Percentiles rank a stretch among this genome's conserved stretches.
These are phyloP conservation scores for Stereum hirsutum DNA, from an alignment of 1,284 basidiomycete genomes.

Conservation along the genomic window DNA sequence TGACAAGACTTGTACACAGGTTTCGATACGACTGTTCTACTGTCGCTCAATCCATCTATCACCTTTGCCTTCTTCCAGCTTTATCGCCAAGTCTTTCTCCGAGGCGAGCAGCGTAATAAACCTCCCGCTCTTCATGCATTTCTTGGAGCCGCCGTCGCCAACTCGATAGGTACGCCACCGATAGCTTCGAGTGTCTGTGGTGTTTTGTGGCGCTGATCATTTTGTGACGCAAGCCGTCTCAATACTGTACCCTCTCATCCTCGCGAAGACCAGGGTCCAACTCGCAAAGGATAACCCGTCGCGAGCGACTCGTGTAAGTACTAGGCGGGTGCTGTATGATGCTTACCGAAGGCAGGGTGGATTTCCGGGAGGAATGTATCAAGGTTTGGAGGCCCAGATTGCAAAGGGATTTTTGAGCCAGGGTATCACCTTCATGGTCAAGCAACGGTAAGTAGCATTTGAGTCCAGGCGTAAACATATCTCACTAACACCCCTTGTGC, in stretches of 20 bases:
- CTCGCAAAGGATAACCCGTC: conserved; percentile 17
- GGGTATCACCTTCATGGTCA: conserved; percentile 47
- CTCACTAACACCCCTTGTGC: too few species aligned
- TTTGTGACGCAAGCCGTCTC: conserved; percentile 20
- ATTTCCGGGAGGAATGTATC: conserved; percentile 30
- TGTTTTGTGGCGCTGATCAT: conserved; percentile 7
- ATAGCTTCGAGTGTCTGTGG: neutral
- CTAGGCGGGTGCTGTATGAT: conserved; percentile 2
- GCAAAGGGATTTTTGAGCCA: conserved; percentile 46
- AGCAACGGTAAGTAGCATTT: conserved; percentile 26
- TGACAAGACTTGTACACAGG: conserved; percentile 21
- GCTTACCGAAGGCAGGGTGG: conserved; percentile 20
- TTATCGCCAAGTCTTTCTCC: conserved; percentile 29
- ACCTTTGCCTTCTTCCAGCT: conserved; percentile 45
- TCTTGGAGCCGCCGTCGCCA: conserved; percentile 41
- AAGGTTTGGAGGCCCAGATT: conserved; percentile 42
- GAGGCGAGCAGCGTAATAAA: conserved; percentile 14
- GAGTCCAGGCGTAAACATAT: too few species aligned
- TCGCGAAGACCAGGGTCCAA: conserved; percentile 48
- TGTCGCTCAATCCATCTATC: conserved; percentile 45
- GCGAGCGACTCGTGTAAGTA: conserved; percentile 8
- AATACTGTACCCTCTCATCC: conserved; percentile 44
- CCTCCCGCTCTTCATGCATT: conserved; percentile 36
- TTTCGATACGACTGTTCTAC: conserved; percentile 36
- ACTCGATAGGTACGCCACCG: conserved; percentile 12